These are phyloP conservation scores for Corylus americana DNA, from an alignment of 306 rosid genomes.

Conservation along the genomic window DNA sequence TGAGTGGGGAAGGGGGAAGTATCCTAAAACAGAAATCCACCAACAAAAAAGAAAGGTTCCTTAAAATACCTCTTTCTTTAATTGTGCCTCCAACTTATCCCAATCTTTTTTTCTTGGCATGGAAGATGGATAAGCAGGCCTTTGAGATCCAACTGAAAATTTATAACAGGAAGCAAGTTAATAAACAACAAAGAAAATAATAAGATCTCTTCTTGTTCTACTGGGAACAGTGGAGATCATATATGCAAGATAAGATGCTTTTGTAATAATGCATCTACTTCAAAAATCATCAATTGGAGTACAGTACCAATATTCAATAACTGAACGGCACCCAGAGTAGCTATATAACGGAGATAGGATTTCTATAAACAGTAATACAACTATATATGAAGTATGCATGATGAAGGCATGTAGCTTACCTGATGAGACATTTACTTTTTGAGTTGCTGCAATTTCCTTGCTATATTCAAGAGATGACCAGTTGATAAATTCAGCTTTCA, in stretches of 20 bases:
- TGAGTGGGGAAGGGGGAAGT: neutral
- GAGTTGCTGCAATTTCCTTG: constrained; percentile 39
- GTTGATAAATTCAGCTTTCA: constrained; percentile 53
- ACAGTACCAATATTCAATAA: neutral
- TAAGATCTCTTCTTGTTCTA: neutral
- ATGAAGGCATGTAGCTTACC: constrained; percentile 35
- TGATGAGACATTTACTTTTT: constrained; percentile 31
- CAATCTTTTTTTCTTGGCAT: constrained; percentile 66
- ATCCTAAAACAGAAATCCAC: neutral
- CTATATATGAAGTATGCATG: neutral
- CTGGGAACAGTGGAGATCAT: neutral
- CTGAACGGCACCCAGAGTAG: neutral
- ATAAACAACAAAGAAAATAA: neutral
- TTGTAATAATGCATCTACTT: neutral
- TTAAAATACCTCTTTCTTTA: constrained; percentile 71
- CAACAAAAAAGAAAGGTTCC: neutral
- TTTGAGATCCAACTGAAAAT: constrained; percentile 49
- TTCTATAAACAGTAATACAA: neutral
- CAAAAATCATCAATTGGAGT: neutral
- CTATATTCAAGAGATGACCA: constrained; percentile 77
- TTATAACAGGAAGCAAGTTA: constrained; percentile 19
- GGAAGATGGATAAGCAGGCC: constrained; percentile 84
- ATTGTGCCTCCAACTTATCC: constrained; percentile 87
- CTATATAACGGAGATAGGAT: neutral
- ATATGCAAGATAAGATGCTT: neutral